Evolutionary conservation across 371 early-diverging fungal species (phyloP).

Genomic region (Conidiobolus incongruus): DNA sequence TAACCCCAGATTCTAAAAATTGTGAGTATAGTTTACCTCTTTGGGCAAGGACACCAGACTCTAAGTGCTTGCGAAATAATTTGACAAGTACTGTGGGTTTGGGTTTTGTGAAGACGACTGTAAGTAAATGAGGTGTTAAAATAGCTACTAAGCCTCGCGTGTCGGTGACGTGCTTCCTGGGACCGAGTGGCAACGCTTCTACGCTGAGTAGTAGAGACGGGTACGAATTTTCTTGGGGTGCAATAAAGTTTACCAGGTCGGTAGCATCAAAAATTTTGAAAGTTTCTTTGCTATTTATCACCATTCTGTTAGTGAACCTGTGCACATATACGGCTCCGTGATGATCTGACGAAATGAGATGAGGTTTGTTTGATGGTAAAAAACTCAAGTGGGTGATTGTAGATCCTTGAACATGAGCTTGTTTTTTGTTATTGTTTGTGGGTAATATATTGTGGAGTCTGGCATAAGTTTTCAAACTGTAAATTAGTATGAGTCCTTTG

Average conservation of each 20-base stretch:
- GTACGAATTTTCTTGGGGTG: too few relatives aligned
- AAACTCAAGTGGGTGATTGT: slow-evolving; percentile 44
- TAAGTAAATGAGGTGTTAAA: slow-evolving; percentile 45
- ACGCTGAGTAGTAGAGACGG: slow-evolving; percentile 42
- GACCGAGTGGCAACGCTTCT: slow-evolving; percentile 35
- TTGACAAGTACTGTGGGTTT: background rate
- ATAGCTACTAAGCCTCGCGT: slow-evolving; percentile 43
- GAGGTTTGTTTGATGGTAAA: slow-evolving; percentile 32
- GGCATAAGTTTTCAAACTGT: slow-evolving; percentile 34
- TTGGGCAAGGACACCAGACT: background rate
- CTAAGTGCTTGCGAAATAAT: background rate
- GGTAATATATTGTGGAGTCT: slow-evolving; percentile 21
- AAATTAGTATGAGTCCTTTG: slow-evolving; percentile 41
- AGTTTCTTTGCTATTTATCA: too few relatives aligned
- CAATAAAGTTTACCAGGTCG: too few relatives aligned
- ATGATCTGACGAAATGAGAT: slow-evolving; percentile 47
- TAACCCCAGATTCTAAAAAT: too few relatives aligned
- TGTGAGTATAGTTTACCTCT: too few relatives aligned
- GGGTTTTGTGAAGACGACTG: background rate
- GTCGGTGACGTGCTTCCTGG: slow-evolving; percentile 34
- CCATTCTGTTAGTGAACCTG: background rate
- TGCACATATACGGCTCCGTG: slow-evolving; percentile 13
- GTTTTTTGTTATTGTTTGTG: slow-evolving; percentile 17
- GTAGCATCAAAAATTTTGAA: too few relatives aligned
- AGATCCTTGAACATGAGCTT: slow-evolving; percentile 39